These are phyloP conservation scores for Alnus rubra DNA, from an alignment of 306 rosid species.

Conservation along the genomic window DNA sequence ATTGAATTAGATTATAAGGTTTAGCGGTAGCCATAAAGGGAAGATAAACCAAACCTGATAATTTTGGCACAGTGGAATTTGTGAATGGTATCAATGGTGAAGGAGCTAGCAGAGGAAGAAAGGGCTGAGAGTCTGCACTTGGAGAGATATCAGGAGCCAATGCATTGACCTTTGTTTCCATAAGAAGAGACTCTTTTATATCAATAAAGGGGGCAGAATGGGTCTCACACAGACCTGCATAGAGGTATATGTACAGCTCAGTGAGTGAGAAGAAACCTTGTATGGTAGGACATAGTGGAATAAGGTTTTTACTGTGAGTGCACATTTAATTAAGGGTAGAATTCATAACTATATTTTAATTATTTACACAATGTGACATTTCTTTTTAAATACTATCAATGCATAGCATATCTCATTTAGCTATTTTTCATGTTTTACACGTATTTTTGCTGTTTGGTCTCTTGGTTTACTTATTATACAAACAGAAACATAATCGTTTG, in stretches of 20 bases:
- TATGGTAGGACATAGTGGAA: not conserved
- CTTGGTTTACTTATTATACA: not conserved
- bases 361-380: not conserved
- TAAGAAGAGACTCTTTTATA: slow-evolving; percentile 13
- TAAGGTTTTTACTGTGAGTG: not conserved
- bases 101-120: slow-evolving; percentile 59
- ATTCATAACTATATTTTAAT: not conserved
- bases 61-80: slow-evolving; percentile 36
- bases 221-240: slow-evolving; percentile 38
- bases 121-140: slow-evolving; percentile 43
- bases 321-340: not conserved
- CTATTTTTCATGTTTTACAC: not conserved
- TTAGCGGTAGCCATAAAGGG: slow-evolving; percentile 11
- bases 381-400: not conserved
- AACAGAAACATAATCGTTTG: not conserved
- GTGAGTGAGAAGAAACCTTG: not conserved
- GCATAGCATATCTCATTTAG: not conserved
- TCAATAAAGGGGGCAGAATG: slow-evolving; percentile 27
- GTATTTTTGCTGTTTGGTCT: not conserved
- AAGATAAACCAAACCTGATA: slow-evolving; percentile 48
- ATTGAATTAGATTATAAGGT: slow-evolving; percentile 1
- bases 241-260: slow-evolving; percentile 4
- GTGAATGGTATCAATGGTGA: slow-evolving; percentile 57
- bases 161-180: slow-evolving; percentile 21
- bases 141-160: slow-evolving; percentile 44